These are phyloP conservation scores for Rhizodiscina lignyota DNA, from an alignment of 495 filamentous ascomycete species.

Conservation along the genomic window DNA sequence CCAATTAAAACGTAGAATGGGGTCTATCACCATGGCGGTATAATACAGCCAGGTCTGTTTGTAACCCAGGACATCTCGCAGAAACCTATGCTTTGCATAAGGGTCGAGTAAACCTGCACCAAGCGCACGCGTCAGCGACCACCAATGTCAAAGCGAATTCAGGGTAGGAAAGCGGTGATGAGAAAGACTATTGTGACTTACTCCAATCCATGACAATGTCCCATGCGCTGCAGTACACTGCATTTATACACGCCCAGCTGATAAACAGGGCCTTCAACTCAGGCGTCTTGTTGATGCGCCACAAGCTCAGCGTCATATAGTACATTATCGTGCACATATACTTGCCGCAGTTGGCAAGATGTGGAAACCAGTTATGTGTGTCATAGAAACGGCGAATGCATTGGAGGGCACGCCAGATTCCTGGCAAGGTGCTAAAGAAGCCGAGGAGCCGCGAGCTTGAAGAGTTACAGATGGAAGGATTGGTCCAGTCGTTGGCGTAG, in stretches of 20 bases:
- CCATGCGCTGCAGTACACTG: slow-evolving; percentile 78
- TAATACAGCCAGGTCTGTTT: slow-evolving; percentile 73
- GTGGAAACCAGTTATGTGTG: slow-evolving; percentile 75
- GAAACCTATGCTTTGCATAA: slow-evolving; percentile 46
- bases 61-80: slow-evolving; percentile 68
- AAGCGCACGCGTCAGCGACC: no score
- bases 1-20: slow-evolving; percentile 88
- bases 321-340: slow-evolving; percentile 73
- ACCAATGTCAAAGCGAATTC: no score
- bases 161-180: slow-evolving; percentile 2
- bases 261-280: slow-evolving; percentile 54
- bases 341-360: slow-evolving; percentile 84
- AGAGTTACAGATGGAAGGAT: slow-evolving; percentile 67
- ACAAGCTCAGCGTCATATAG: slow-evolving; percentile 60
- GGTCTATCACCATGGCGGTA: slow-evolving; percentile 62
- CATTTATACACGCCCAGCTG: slow-evolving; percentile 60
- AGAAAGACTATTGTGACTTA: no score
- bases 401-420: slow-evolving; percentile 76
- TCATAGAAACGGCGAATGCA: slow-evolving; percentile 82
- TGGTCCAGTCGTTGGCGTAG: slow-evolving; percentile 57
- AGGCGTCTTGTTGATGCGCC: slow-evolving; percentile 49
- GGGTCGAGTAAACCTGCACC: slow-evolving; percentile 55
- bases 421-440: slow-evolving; percentile 71
- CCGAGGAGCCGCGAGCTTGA: slow-evolving; percentile 68
- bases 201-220: slow-evolving; percentile 96